Base-by-base conservation (phyloP, 2,329 filamentous ascomycete genomes). In the Epichloe scottii region DNA sequence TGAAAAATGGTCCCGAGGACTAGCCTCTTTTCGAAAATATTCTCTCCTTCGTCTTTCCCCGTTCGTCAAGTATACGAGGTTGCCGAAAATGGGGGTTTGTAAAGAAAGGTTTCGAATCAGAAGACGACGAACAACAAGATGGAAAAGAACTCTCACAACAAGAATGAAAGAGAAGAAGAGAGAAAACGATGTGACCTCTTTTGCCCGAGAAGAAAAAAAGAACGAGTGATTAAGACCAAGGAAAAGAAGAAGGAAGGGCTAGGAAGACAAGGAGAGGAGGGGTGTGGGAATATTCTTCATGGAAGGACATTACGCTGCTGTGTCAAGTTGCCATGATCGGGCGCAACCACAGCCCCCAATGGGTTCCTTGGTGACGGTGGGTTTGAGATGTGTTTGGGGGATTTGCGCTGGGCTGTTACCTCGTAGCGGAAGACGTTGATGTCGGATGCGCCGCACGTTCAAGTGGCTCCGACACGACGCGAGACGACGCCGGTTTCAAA, bases 11-110 rank as follows among this genome's bases (percentile, higher is more conserved):
- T 30, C 30, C 30, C 21, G 21, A 76, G 73, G 73, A 68, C 73
- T 74, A 72, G 73, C 73, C 30, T 30, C 73, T 72, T 56, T 55
- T 38, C 23, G 40, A 37, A 49, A 23, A 12, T 2, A n/a, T n/a
- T 8, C 30, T 8, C 30, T 19, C n/a, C 15, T 39, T 10, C 14
- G 17, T 44, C n/a, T 38, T 38, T 38, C 1, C 1, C 1, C 35
- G 35, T 5, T 38, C 4, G 37, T 7, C 30, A 30, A 30, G 8
- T 30, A 30, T 30, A 30, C 30, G 11, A 30, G 30, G 1, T 11
- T 30, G 30, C 8, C 1, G 30, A 30, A 0, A 30, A 30, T 30
- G 30, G 30, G 30, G 11, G 30, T 30, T 30, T 30, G 3, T 4
- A 30, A 30, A 4, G 30, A 26, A 26, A 26, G 26, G 26, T 15